Evolutionary conservation across 768 basidiomycete genomes (phyloP), one percentile per base, ranked within the genome.

Genomic region (Rhizopogon roseolus): DNA sequence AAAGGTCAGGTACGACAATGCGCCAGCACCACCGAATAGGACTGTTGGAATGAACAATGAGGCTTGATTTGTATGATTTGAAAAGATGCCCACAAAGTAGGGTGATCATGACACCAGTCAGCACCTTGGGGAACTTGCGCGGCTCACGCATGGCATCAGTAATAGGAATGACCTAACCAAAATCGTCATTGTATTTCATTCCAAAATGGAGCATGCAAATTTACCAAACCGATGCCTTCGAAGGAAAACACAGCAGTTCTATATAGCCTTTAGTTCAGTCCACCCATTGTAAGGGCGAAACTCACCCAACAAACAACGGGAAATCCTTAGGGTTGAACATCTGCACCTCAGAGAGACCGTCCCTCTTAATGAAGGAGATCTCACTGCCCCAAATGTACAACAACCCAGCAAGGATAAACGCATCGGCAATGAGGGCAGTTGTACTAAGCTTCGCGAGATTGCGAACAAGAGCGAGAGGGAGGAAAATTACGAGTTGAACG

Each of bases 201-300:
- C 29, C 27, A 11, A 5, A 36, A 27, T 36, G 25, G 16, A 11
- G 28, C n/a, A 41, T 40, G 17, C 28, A 29, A 50, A 68, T 83
- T 60, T 60, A 89, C 87, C 71, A 98, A 74, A 45, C 96, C 97
- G 60, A 99, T 93, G 8, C 96, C 96, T 70, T 99, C 96, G 62
- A 98, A 99, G 1, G 97, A 93, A 70, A 98, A 98, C 29, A 98
- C 96, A 3, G 97, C 96, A 22, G 97, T 98, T 7, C 94, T 93
- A 56, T 27, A 57, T 41, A 37, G 16, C 27, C 14, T 53, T 57
- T 5, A 59, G 44, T 44, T 4, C 25, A 54, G 45, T 36, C n/a
- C 14, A 28, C 6, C 42, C 34, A 28, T 41, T 45, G 25, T 11
- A 14, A 27, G 28, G 17, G 7, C 4, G 11, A 25, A 17, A 72